These are phyloP conservation scores for Camellia sinensis DNA, from an alignment of 148 eudicot species.

Conservation along the genomic window DNA sequence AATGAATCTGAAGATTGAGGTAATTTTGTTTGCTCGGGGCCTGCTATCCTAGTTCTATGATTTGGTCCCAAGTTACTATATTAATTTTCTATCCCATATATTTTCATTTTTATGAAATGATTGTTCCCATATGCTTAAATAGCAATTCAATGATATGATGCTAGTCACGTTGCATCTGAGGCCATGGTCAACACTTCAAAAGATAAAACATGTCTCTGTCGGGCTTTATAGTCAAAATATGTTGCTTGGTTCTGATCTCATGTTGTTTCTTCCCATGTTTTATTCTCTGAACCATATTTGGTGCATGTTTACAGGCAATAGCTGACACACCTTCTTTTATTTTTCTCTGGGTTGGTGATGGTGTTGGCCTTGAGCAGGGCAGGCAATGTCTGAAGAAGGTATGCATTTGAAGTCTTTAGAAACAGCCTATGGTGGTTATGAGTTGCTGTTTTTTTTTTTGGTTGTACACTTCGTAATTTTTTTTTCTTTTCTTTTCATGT, in stretches of 20 bases:
- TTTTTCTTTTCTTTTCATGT: slow-evolving; percentile 20
- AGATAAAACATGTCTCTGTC: too few relatives aligned
- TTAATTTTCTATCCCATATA: not conserved
- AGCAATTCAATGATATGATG: slow-evolving; percentile 6
- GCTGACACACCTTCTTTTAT: slow-evolving; percentile 98
- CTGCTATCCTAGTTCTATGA: not conserved
- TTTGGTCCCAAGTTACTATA: not conserved
- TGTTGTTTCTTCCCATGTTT: not conserved
- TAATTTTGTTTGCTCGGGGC: slow-evolving; percentile 24
- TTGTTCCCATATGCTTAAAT: not conserved
- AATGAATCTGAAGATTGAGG: slow-evolving; percentile 96
- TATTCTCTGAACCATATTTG: not conserved
- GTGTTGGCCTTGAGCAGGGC: slow-evolving; percentile 96
- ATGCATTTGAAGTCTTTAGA: not conserved
- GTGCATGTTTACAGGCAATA: slow-evolving; percentile 57
- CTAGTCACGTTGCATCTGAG: not conserved
- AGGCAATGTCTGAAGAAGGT: slow-evolving; percentile 97
- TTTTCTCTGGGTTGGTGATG: slow-evolving; percentile 99
- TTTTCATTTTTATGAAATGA: not conserved
- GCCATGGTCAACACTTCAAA: not conserved
- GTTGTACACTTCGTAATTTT: not conserved
- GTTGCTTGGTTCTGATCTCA: not conserved
- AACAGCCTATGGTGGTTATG: not conserved
- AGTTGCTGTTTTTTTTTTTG: not conserved
- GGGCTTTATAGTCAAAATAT: not conserved